Evolutionary conservation across 305 asterid genomes (phyloP).

Genomic region (Solanum hybrid): DNA sequence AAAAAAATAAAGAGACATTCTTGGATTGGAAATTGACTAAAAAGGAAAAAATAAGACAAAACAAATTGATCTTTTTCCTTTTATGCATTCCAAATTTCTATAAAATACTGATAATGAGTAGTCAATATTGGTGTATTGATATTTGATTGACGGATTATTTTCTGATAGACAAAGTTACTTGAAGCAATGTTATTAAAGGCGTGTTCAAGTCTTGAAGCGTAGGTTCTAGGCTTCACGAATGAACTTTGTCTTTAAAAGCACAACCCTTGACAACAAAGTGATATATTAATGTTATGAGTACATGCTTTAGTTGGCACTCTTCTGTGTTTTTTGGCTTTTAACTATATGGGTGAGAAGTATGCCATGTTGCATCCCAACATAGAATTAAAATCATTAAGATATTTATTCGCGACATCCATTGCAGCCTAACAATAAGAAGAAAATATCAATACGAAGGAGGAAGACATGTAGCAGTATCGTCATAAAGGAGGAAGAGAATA

Average conservation of each 20-base stretch:
- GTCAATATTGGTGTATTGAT: not conserved
- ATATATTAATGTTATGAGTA: not conserved
- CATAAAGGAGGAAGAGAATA: not conserved
- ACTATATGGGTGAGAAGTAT: not conserved
- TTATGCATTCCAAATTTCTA: not conserved
- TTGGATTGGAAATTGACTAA: not conserved
- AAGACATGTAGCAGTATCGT: not conserved
- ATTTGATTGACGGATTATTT: not conserved
- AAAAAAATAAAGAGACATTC: not conserved
- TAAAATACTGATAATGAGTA: not conserved
- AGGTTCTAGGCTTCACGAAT: fast-evolving
- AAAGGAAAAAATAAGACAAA: not conserved
- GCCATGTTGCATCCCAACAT: not conserved
- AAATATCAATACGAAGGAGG: not conserved
- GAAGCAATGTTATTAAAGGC: not conserved
- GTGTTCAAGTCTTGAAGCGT: not conserved
- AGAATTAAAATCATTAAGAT: not conserved
- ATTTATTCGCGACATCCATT: not conserved
- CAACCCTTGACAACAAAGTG: not conserved
- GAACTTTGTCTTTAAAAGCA: not conserved
- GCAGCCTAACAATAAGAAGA: not conserved
- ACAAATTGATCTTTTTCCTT: not conserved
- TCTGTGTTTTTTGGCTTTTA: not conserved
- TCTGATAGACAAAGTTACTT: not conserved
- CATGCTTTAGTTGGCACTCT: not conserved